phyloP scores from a whole-genome alignment of 257 asterid genomes.

The Jaltomata sinuosa region DNA sequence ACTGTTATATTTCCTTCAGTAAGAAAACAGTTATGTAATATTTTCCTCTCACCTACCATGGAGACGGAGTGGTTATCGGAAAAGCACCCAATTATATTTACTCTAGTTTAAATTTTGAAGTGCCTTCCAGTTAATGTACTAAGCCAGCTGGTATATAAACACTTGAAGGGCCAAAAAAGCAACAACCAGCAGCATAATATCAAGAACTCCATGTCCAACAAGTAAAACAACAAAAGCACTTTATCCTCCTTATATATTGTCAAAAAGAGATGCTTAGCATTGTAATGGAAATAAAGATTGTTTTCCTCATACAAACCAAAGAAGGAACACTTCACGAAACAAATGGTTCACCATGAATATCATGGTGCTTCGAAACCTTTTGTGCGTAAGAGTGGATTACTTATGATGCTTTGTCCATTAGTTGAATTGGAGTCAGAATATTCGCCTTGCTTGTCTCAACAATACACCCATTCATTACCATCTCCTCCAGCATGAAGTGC shows the following conservation, averaged over 20 bases:
- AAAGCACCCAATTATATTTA: neutral
- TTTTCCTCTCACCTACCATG: neutral
- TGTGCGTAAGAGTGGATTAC: constrained; percentile 2
- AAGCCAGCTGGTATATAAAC: neutral
- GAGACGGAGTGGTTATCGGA: neutral
- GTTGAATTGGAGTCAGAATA: constrained; percentile 70
- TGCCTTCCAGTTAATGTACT: too few species aligned
- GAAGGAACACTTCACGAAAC: neutral
- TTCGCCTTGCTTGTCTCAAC: constrained; percentile 91
- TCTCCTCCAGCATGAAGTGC: constrained; percentile 97
- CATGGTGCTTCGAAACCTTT: neutral
- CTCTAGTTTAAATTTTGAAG: neutral
- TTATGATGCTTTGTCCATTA: constrained; percentile 74
- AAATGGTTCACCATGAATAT: neutral
- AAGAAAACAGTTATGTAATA: neutral
- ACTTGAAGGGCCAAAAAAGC: neutral
- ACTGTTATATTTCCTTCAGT: neutral
- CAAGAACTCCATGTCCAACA: neutral
- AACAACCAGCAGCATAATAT: neutral
- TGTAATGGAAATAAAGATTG: neutral
- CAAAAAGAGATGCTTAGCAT: neutral
- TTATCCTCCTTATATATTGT: neutral
- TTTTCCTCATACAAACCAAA: neutral
- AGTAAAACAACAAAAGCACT: neutral
- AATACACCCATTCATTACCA: constrained; percentile 91